These are phyloP conservation scores for Apophysomyces ossiformis DNA, from an alignment of 371 early-diverging fungal species.

Conservation along the genomic window DNA sequence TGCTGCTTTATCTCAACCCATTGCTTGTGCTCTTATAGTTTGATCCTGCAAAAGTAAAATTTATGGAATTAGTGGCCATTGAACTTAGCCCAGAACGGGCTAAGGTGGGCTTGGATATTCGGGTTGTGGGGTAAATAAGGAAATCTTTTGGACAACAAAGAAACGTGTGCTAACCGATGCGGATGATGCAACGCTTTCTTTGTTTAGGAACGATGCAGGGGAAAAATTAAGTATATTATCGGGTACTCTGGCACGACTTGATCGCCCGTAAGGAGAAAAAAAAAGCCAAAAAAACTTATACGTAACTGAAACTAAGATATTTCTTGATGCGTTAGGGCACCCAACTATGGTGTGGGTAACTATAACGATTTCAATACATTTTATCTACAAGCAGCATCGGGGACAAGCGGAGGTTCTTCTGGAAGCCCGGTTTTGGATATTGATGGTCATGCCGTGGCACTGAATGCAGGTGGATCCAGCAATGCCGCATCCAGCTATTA, in stretches of 20 bases:
- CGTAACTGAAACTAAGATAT: background rate
- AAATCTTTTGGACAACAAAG: slow-evolving; percentile 1
- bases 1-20: too few relatives aligned
- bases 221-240: slow-evolving; percentile 46
- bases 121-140: slow-evolving; percentile 69
- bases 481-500: slow-evolving; percentile 61
- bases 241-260: slow-evolving; percentile 80
- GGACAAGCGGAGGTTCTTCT: slow-evolving; percentile 70
- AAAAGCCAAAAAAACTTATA: background rate
- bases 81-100: slow-evolving; percentile 75
- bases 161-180: background rate
- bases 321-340: slow-evolving; percentile 45
- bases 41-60: slow-evolving; percentile 77
- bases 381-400: slow-evolving; percentile 72
- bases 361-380: slow-evolving; percentile 77
- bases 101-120: slow-evolving; percentile 80
- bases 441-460: slow-evolving; percentile 68
- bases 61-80: slow-evolving; percentile 76
- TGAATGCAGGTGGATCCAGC: slow-evolving; percentile 69
- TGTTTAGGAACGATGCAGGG: slow-evolving; percentile 30
- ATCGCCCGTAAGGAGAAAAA: slow-evolving; percentile 51
- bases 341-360: slow-evolving; percentile 71
- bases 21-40: slow-evolving; percentile 40
- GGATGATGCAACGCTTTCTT: background rate
- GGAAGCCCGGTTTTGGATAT: slow-evolving; percentile 72